Conservation (phyloP, 1,284 basidiomycete genomes). For the Pseudozyma sp. region DNA sequence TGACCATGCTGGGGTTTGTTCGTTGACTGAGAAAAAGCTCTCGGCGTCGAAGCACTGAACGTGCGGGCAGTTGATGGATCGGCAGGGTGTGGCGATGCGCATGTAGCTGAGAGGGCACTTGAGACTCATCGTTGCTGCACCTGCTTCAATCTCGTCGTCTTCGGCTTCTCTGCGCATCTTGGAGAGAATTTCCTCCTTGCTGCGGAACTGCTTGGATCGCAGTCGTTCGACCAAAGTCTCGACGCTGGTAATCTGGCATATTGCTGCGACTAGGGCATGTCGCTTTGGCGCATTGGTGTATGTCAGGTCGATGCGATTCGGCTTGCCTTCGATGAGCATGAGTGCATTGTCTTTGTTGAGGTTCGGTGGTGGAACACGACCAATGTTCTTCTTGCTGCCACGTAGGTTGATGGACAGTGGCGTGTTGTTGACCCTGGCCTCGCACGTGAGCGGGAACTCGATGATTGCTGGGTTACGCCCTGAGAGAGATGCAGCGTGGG, state of each 20-base stretch:
- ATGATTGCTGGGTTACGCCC: constrained; percentile 45
- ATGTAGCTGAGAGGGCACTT: constrained; percentile 80
- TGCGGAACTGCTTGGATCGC: constrained; percentile 42
- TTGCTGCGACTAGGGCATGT: constrained; percentile 51
- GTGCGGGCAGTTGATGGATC: constrained; percentile 87
- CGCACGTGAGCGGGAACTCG: constrained; percentile 63
- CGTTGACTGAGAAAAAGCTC: constrained; percentile 94
- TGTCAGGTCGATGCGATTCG: constrained; percentile 60
- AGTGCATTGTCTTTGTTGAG: constrained; percentile 61
- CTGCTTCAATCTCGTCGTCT: constrained; percentile 66
- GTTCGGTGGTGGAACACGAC: constrained; percentile 63
- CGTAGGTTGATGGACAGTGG: constrained; percentile 54
- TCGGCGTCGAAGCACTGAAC: constrained; percentile 95
- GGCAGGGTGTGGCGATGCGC: constrained; percentile 85
- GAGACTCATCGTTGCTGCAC: constrained; percentile 61
- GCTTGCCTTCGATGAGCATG: constrained; percentile 15
- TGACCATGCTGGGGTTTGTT: constrained; percentile 93
- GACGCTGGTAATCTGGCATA: constrained; percentile 52
- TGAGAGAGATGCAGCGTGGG: constrained; percentile 50
- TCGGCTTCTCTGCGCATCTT: constrained; percentile 56
- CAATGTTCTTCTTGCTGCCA: constrained; percentile 63
- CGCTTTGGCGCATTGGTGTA: constrained; percentile 57
- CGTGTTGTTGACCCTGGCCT: constrained; percentile 57
- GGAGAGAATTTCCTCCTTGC: constrained; percentile 57
- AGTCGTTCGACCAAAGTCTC: constrained; percentile 55